Base-by-base conservation (phyloP, 805 yeast genomes). In the Spathaspora arborariae region DNA sequence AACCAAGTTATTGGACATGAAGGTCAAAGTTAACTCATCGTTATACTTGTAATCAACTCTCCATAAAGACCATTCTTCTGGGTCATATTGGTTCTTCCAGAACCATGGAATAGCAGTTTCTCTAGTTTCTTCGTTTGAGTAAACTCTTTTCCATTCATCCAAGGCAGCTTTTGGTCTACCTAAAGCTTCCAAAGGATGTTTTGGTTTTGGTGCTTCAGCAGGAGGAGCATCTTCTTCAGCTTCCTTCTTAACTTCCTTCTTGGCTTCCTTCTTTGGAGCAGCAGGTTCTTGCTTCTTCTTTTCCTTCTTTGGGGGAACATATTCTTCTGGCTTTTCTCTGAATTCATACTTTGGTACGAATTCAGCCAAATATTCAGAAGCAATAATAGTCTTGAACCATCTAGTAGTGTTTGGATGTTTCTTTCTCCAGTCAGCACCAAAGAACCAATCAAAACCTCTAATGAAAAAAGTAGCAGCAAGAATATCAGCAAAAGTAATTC, bases 101-200 rank as follows among this genome's bases (percentile, higher is more conserved):
- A 92, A 94, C 91, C 92, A 94, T 68, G 98, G 98, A 59, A 92
- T 78, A 56, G 97, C 96, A 57, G 73, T 82, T 67, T 82, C 84
- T 76, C 97, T 88, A 67, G 98, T 92, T 63, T 94, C 98, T 76
- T 89, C 92, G 81, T 92, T 94, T 55, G 97, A 90, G 85, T 94
- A 92, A 56, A 75, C 74, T 78, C 97, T 86, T 83, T 94, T 94
- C 95, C 97, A 91, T 72, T 88, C 94, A 66, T 92, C 97, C 54
- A 92, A 62, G 51, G 81, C 72, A 59, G 83, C 74, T 58, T 77
- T 74, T 51, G 88, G 68, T 66, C 80, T 85, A 60, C 94, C 95
- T 55, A 92, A 81, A 50, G 77, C 74, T 68, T 82, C 95, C 68
- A 91, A 81, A 64, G 98, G 97, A 76, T 92, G 98, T 72, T 85